Conservation (phyloP, 2,329 filamentous ascomycete genomes). For the Phaeosphaeria sp. region DNA sequence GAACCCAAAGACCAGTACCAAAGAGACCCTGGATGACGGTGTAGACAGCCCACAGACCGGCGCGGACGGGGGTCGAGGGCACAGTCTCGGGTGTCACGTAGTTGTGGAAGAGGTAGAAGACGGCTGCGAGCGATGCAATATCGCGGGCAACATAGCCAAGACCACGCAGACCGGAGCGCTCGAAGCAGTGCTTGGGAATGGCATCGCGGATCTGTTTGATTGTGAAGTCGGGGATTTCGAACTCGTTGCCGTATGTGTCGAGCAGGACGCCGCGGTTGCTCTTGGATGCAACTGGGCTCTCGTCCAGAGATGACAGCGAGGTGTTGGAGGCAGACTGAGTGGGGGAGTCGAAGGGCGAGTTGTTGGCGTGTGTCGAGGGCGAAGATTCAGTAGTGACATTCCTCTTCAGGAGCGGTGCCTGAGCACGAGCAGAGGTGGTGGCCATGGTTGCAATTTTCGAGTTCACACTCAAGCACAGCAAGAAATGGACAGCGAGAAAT, state of each 20-base stretch:
- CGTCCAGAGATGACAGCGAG: slow-evolving; percentile 86
- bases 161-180: slow-evolving; percentile 79
- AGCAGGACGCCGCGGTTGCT: slow-evolving; percentile 68
- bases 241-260: slow-evolving; percentile 94
- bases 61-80: slow-evolving; percentile 71
- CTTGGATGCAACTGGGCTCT: slow-evolving; percentile 57
- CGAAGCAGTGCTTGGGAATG: slow-evolving; percentile 96
- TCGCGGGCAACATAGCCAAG: slow-evolving; percentile 87
- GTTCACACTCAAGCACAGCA: background rate
- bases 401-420: slow-evolving; percentile 54
- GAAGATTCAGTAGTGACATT: slow-evolving; percentile 59
- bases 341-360: slow-evolving; percentile 66
- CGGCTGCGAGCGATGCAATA: slow-evolving; percentile 71
- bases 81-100: slow-evolving; percentile 86
- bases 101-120: slow-evolving; percentile 88
- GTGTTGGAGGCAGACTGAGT: slow-evolving; percentile 78
- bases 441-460: slow-evolving; percentile 31
- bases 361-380: slow-evolving; percentile 59
- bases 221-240: slow-evolving; percentile 91
- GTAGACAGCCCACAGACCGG: slow-evolving; percentile 69
- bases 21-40: slow-evolving; percentile 90
- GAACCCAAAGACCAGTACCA: slow-evolving; percentile 91
- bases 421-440: slow-evolving; percentile 62
- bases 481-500: background rate
- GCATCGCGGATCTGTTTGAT: slow-evolving; percentile 98